Conservation (phyloP, 768 basidiomycete genomes). For the Stropharia rugosoannulata region DNA sequence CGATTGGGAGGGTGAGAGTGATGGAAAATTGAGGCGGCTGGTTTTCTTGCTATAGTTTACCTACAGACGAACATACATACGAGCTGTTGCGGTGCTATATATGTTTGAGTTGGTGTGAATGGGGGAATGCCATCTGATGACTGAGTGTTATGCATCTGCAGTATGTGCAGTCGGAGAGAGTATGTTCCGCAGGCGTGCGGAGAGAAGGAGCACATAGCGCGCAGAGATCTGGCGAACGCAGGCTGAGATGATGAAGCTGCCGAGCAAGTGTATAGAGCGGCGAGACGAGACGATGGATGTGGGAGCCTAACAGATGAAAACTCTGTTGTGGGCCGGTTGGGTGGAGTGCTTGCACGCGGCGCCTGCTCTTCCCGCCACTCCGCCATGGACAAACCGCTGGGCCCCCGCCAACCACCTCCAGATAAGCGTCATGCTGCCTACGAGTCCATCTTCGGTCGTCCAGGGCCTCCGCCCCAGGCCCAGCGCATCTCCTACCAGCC, state of each 20-base stretch:
- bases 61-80: neutral
- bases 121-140: neutral
- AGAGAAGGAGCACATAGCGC: neutral
- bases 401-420: slow-evolving; percentile 53
- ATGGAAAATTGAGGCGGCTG: neutral
- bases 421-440: slow-evolving; percentile 83
- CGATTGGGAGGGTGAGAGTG: neutral
- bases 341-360: slow-evolving; percentile 1
- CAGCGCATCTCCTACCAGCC: slow-evolving; percentile 40
- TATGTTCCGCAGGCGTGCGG: neutral
- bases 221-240: neutral
- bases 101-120: neutral
- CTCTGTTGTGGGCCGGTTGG: neutral
- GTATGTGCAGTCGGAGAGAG: neutral
- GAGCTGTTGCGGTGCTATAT: neutral
- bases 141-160: neutral
- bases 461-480: slow-evolving; percentile 38
- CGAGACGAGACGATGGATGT: neutral
- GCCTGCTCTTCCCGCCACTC: slow-evolving; percentile 6
- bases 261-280: neutral
- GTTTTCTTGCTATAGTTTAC: neutral
- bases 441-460: slow-evolving; percentile 85
- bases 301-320: slow-evolving; percentile 1
- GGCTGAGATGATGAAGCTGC: neutral
- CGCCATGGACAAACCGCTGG: slow-evolving; percentile 49